Percentiles rank a stretch among this genome's conserved stretches.
Evolutionary conservation across 2,329 filamentous ascomycete genomes (phyloP).

Genomic region (Chaetomiaceae sp.): DNA sequence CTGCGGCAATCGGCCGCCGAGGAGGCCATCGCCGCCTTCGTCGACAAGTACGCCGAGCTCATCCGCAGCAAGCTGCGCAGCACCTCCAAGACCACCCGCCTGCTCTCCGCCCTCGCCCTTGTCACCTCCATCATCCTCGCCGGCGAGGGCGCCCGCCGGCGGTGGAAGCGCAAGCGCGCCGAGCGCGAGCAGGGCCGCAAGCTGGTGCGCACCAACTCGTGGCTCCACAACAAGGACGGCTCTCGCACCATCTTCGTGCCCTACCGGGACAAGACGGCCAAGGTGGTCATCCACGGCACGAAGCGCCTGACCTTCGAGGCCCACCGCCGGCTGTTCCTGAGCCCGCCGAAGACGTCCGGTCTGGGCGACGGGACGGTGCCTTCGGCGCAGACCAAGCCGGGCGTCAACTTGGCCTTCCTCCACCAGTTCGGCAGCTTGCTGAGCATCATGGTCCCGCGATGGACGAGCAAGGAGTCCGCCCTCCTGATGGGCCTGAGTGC

Average conservation of each 20-base stretch:
- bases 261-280: slow-evolving; percentile 79
- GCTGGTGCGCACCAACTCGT: slow-evolving; percentile 84
- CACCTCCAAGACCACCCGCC: slow-evolving; percentile 64
- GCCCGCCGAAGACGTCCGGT: slow-evolving; percentile 77
- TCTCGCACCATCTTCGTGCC: slow-evolving; percentile 93
- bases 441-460: slow-evolving; percentile 95
- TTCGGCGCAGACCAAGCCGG: slow-evolving; percentile 84
- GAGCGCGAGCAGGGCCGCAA: slow-evolving; percentile 79
- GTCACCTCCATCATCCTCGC: slow-evolving; percentile 71
- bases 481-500: slow-evolving; percentile 80
- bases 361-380: slow-evolving; percentile 71
- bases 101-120: slow-evolving; percentile 71
- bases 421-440: slow-evolving; percentile 94
- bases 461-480: slow-evolving; percentile 92
- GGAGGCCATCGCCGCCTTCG: slow-evolving; percentile 59
- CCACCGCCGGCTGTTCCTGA: slow-evolving; percentile 85
- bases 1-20: slow-evolving; percentile 60
- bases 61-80: slow-evolving; percentile 50
- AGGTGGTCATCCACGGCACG: slow-evolving; percentile 84
- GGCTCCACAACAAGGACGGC: slow-evolving; percentile 87
- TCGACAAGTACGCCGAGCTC: slow-evolving; percentile 52
- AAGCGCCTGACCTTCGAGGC: slow-evolving; percentile 95
- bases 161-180: slow-evolving; percentile 65
- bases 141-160: slow-evolving; percentile 70
- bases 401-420: slow-evolving; percentile 88